These are phyloP conservation scores for Blastocystis hominis DNA, from an alignment of 352 stramenopile genomes.

Conservation along the genomic window DNA sequence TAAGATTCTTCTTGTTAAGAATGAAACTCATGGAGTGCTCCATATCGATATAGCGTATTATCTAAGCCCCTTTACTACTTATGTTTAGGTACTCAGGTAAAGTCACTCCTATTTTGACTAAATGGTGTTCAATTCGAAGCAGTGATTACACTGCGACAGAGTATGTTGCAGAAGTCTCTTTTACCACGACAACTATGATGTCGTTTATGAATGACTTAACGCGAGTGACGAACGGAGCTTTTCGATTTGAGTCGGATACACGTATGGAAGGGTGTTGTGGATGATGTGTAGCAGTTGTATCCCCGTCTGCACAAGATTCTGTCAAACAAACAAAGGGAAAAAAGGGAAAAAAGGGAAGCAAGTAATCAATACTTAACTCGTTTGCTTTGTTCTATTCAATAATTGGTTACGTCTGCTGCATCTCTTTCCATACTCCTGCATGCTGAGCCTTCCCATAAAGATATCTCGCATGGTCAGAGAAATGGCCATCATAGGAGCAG, in stretches of 20 bases:
- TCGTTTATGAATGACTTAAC: slow-evolving; percentile 44
- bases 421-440: background rate
- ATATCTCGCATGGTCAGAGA: background rate
- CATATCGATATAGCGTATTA: background rate
- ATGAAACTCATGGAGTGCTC: slow-evolving; percentile 25
- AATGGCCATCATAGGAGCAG: background rate
- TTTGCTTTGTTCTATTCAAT: background rate
- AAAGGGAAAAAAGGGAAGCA: slow-evolving; percentile 12
- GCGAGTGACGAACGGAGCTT: background rate
- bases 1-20: slow-evolving; percentile 25
- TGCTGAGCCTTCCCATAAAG: background rate
- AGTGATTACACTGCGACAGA: background rate
- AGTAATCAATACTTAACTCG: background rate
- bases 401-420: background rate
- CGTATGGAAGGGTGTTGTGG: background rate
- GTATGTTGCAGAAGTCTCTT: slow-evolving; percentile 15
- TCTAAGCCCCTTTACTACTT: background rate
- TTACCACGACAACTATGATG: slow-evolving; percentile 27
- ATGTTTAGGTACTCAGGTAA: background rate
- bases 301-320: background rate
- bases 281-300: background rate
- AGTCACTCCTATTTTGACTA: background rate
- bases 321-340: background rate
- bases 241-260: slow-evolving; percentile 2
- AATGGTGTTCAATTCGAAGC: slow-evolving; percentile 33